Evolutionary conservation across 176 grass and related monocot genomes (phyloP).

Genomic region (Miscanthus lutarioriparius): DNA sequence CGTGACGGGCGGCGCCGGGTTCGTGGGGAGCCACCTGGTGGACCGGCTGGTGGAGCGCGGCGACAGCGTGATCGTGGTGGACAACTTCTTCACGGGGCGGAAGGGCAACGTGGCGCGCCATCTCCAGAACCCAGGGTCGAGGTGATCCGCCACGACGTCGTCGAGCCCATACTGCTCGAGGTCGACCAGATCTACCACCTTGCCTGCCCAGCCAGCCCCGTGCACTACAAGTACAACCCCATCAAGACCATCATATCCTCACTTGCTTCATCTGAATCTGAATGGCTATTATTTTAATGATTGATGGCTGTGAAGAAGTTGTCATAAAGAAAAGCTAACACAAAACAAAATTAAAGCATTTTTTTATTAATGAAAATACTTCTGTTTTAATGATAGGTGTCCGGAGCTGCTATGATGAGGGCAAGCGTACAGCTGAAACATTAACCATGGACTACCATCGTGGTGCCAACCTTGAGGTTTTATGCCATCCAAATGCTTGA

Average conservation of each 20-base stretch:
- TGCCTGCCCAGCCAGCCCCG: constrained; percentile 83
- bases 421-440: constrained; percentile 85
- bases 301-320: constrained; percentile 1
- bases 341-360: no score
- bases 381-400: constrained; percentile 52
- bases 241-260: constrained; percentile 99
- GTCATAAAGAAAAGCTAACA: no score
- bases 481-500: background rate
- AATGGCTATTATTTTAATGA: background rate
- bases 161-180: constrained; percentile 82
- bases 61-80: constrained; percentile 82
- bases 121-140: constrained; percentile 72
- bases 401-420: constrained; percentile 84
- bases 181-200: constrained; percentile 97
- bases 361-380: constrained; percentile 1
- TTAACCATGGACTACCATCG: constrained; percentile 83
- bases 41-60: constrained; percentile 71
- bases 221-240: constrained; percentile 97
- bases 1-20: constrained; percentile 84
- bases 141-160: constrained; percentile 91
- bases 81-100: constrained; percentile 92
- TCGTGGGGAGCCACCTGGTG: constrained; percentile 85
- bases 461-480: constrained; percentile 73
- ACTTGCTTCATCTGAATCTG: constrained; percentile 15
- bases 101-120: constrained; percentile 86